phyloP scores from a whole-genome alignment of 1,284 basidiomycete species.

The Cerrena zonata region DNA sequence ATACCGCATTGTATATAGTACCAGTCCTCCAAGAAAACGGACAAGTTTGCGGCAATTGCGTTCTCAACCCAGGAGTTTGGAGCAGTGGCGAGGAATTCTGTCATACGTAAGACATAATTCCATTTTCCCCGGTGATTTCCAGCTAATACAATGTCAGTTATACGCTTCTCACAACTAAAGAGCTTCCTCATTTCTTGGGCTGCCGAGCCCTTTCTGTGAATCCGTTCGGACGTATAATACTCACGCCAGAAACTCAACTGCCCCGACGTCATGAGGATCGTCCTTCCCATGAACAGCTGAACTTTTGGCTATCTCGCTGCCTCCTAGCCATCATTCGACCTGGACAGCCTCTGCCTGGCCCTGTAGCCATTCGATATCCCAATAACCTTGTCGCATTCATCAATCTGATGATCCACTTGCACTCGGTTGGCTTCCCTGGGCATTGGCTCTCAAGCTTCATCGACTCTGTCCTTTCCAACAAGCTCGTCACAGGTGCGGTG shows the following conservation, averaged over 20 bases:
- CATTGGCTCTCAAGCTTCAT: conserved; percentile 30
- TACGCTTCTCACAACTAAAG: neutral
- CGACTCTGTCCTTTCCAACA: conserved; percentile 21
- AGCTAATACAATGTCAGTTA: too few relatives aligned
- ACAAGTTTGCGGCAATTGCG: conserved; percentile 14
- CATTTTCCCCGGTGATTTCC: too few relatives aligned
- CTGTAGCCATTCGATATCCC: conserved; percentile 28
- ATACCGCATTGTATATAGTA: conserved; percentile 20
- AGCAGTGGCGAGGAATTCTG: conserved; percentile 20
- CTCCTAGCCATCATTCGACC: conserved; percentile 28
- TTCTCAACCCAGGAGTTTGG: conserved; percentile 19
- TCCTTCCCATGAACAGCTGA: too few relatives aligned
- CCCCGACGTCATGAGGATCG: too few relatives aligned
- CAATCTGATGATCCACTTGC: conserved; percentile 29
- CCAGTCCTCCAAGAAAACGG: conserved; percentile 17
- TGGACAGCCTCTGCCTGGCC: conserved; percentile 21
- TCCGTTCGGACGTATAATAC: too few relatives aligned
- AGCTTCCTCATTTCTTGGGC: neutral
- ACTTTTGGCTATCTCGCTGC: conserved; percentile 34
- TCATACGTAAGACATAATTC: conserved; percentile 22
- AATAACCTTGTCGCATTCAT: conserved; percentile 31
- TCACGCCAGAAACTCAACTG: too few relatives aligned
- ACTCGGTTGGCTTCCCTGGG: conserved; percentile 28
- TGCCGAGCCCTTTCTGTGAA: neutral
- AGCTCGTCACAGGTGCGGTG: conserved; percentile 12